Percentiles rank a stretch among this genome's conserved stretches.
These are phyloP conservation scores for Papiliotrema terrestris DNA, from an alignment of 1,284 basidiomycete species.

Conservation along the genomic window DNA sequence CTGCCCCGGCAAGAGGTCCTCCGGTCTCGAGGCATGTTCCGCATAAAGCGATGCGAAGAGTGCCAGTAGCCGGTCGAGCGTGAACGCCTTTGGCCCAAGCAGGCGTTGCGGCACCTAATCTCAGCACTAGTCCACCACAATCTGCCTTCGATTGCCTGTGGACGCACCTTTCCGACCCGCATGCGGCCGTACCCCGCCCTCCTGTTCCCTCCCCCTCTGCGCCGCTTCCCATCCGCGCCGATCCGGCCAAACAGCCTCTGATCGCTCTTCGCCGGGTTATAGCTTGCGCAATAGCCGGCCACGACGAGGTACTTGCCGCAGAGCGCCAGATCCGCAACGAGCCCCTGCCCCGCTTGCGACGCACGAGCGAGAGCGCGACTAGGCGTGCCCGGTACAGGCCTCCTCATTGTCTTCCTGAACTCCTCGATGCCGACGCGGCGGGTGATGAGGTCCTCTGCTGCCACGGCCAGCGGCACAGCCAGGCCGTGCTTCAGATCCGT, in stretches of 20 bases:
- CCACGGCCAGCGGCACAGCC: slow-evolving; percentile 34
- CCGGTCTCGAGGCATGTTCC: slow-evolving; percentile 62
- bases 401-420: slow-evolving; percentile 22
- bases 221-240: slow-evolving; percentile 62
- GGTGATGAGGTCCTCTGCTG: slow-evolving; percentile 38
- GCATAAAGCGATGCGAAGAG: slow-evolving; percentile 78
- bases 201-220: slow-evolving; percentile 52
- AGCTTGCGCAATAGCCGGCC: slow-evolving; percentile 78
- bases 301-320: slow-evolving; percentile 73
- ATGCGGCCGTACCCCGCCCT: slow-evolving; percentile 44
- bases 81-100: slow-evolving; percentile 74
- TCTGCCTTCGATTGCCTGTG: background rate
- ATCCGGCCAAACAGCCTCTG: slow-evolving; percentile 70
- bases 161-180: slow-evolving; percentile 40
- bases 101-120: slow-evolving; percentile 69
- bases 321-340: slow-evolving; percentile 51
- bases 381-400: slow-evolving; percentile 9
- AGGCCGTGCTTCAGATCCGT: slow-evolving; percentile 44
- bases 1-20: slow-evolving; percentile 21
- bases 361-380: background rate
- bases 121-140: background rate
- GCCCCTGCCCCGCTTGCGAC: background rate
- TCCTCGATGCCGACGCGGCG: slow-evolving; percentile 23
- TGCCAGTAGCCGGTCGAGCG: slow-evolving; percentile 75
- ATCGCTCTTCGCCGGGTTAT: slow-evolving; percentile 79